Evolutionary conservation across 2,329 filamentous ascomycete genomes (phyloP).

Genomic region (Fusarium beomiforme): DNA sequence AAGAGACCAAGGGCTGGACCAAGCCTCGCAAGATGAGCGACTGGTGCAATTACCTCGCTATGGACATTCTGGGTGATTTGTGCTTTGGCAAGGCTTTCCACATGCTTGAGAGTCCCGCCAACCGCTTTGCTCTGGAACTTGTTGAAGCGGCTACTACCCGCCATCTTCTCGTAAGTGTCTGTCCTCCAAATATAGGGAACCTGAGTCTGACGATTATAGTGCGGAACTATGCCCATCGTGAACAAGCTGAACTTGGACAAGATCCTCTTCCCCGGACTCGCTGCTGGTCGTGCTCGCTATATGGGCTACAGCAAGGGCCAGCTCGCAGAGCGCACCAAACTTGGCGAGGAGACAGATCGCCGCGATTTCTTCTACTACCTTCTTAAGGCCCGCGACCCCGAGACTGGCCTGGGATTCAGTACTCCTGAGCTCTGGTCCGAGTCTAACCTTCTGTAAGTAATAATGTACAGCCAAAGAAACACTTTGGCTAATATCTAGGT

Average conservation of each 20-base stretch:
- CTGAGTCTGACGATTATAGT: conserved; percentile 55
- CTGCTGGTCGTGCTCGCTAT: conserved; percentile 73
- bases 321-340: conserved; percentile 71
- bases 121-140: conserved; percentile 73
- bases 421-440: conserved; percentile 76
- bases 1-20: conserved; percentile 67
- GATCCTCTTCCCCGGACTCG: conserved; percentile 73
- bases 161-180: conserved; percentile 70
- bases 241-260: conserved; percentile 74
- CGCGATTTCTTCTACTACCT: conserved; percentile 82
- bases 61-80: conserved; percentile 70
- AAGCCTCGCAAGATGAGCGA: conserved; percentile 69
- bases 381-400: conserved; percentile 75
- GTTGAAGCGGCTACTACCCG: conserved; percentile 75
- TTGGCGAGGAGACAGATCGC: conserved; percentile 72
- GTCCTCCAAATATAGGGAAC: neutral
- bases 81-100: conserved; percentile 71
- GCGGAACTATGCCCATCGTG: conserved; percentile 76
- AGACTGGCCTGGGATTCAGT: conserved; percentile 73
- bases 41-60: conserved; percentile 70
- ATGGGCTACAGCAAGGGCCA: conserved; percentile 77
- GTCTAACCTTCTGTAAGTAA: conserved; percentile 70
- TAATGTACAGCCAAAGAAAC: neutral
- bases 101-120: conserved; percentile 68
- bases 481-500: conserved; percentile 4